phyloP scores from a whole-genome alignment of 768 basidiomycete genomes.

The Tricholoma flavovirens region DNA sequence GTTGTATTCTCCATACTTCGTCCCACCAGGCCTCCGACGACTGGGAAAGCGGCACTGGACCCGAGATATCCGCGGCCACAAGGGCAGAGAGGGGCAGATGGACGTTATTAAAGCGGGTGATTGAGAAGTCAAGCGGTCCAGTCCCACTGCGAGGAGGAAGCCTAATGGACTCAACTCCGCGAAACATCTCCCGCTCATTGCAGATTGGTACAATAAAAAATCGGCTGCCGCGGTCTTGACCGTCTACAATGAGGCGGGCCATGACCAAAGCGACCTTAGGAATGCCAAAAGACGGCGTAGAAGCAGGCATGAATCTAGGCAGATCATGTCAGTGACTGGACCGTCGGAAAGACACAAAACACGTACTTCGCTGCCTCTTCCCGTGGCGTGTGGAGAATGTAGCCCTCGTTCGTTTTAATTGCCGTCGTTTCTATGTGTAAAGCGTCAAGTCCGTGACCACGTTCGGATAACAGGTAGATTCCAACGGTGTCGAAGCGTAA shows the following conservation, averaged over 20 bases:
- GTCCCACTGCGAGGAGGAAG: slow-evolving; percentile 49
- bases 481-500: slow-evolving; percentile 49
- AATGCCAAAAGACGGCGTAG: slow-evolving; percentile 47
- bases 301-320: slow-evolving; percentile 53
- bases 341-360: not conserved
- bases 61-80: slow-evolving; percentile 38
- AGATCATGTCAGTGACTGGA: slow-evolving; percentile 5
- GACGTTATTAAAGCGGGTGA: slow-evolving; percentile 52
- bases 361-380: slow-evolving; percentile 56
- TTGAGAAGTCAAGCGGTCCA: slow-evolving; percentile 49
- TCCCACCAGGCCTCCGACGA: slow-evolving; percentile 50
- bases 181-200: slow-evolving; percentile 46
- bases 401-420: slow-evolving; percentile 42
- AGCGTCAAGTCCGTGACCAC: slow-evolving; percentile 56
- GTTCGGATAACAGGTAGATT: slow-evolving; percentile 48
- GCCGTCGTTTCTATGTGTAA: slow-evolving; percentile 61
- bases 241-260: slow-evolving; percentile 48
- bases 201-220: slow-evolving; percentile 54
- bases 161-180: slow-evolving; percentile 44
- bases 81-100: slow-evolving; percentile 45
- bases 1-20: slow-evolving; percentile 48
- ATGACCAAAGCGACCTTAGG: slow-evolving; percentile 53
- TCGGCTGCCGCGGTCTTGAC: slow-evolving; percentile 43
- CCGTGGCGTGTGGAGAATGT: slow-evolving; percentile 48
- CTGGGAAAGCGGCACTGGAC: slow-evolving; percentile 32